Conservation (phyloP, 1,284 basidiomycete species). For the Coniophora puteana region DNA sequence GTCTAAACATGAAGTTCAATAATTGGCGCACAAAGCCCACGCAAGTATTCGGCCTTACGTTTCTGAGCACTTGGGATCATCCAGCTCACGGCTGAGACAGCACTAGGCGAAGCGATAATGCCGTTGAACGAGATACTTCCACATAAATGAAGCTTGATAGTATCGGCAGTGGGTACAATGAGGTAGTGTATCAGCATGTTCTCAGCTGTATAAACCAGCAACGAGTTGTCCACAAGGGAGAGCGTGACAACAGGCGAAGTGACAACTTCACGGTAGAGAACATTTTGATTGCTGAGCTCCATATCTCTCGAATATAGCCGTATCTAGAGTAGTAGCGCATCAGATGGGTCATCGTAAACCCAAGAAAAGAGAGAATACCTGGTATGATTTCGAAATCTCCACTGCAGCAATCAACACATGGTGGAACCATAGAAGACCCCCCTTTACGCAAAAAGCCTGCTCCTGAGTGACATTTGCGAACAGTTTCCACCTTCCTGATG, state of each 20-base stretch:
- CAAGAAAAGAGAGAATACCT: slow-evolving; percentile 42
- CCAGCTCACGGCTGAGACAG: slow-evolving; percentile 94
- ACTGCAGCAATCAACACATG: slow-evolving; percentile 93
- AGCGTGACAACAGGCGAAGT: slow-evolving; percentile 79
- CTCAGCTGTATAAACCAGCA: slow-evolving; percentile 97
- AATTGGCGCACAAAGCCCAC: slow-evolving; percentile 1
- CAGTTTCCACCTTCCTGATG: slow-evolving; percentile 93
- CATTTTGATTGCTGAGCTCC: slow-evolving; percentile 83
- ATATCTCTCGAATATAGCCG: slow-evolving; percentile 94
- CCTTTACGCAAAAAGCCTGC: slow-evolving; percentile 83
- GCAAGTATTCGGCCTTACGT: slow-evolving; percentile 48
- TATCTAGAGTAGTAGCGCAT: slow-evolving; percentile 51
- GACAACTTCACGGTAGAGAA: slow-evolving; percentile 82
- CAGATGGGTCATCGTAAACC: slow-evolving; percentile 5
- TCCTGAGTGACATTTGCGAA: slow-evolving; percentile 88
- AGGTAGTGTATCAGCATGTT: slow-evolving; percentile 94
- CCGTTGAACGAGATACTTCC: slow-evolving; percentile 95
- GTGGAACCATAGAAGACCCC: slow-evolving; percentile 96
- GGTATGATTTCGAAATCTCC: slow-evolving; percentile 76
- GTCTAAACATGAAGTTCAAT: slow-evolving; percentile 42
- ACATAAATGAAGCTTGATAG: slow-evolving; percentile 85
- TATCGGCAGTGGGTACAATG: slow-evolving; percentile 81
- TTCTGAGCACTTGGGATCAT: slow-evolving; percentile 94
- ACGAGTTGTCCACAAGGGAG: slow-evolving; percentile 91
- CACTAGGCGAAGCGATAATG: slow-evolving; percentile 80